A percentile compares a stretch with the other conserved stretches of the same genome.
Conservation (phyloP, 768 basidiomycete genomes). For the Serendipita vermifera region DNA sequence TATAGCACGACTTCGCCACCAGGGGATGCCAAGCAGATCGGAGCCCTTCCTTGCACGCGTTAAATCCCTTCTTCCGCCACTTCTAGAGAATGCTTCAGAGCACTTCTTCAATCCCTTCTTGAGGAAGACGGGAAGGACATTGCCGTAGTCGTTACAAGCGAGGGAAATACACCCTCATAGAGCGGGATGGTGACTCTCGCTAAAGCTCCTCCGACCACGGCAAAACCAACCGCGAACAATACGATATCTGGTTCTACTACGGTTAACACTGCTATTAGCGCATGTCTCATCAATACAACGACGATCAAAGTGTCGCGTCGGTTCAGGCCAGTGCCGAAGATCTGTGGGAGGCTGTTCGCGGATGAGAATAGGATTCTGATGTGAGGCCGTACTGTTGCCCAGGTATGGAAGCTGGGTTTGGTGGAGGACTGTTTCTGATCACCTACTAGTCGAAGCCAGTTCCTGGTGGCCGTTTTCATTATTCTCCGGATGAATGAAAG, state of each 20-base stretch:
- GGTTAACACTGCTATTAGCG: no score
- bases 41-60: slow-evolving; percentile 49
- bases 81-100: slow-evolving; percentile 66
- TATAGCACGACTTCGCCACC: slow-evolving; percentile 46
- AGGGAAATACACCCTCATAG: slow-evolving; percentile 41
- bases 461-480: slow-evolving; percentile 60
- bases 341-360: slow-evolving; percentile 66
- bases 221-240: slow-evolving; percentile 17
- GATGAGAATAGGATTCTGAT: slow-evolving; percentile 72
- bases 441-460: slow-evolving; percentile 50
- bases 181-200: slow-evolving; percentile 43
- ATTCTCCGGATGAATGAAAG: slow-evolving; percentile 76
- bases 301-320: slow-evolving; percentile 58
- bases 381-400: slow-evolving; percentile 77
- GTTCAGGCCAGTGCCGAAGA: slow-evolving; percentile 75
- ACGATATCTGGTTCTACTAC: no score
- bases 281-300: slow-evolving; percentile 46
- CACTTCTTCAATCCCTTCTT: slow-evolving; percentile 64
- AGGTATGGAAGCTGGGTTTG: slow-evolving; percentile 58
- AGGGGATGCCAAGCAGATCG: slow-evolving; percentile 37
- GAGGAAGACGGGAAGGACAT: slow-evolving; percentile 79
- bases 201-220: slow-evolving; percentile 17
- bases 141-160: slow-evolving; percentile 38
- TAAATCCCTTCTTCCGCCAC: slow-evolving; percentile 48
- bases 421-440: slow-evolving; percentile 13